Base-by-base conservation (phyloP, 1,284 basidiomycete species). In the Papiliotrema flavescens region DNA sequence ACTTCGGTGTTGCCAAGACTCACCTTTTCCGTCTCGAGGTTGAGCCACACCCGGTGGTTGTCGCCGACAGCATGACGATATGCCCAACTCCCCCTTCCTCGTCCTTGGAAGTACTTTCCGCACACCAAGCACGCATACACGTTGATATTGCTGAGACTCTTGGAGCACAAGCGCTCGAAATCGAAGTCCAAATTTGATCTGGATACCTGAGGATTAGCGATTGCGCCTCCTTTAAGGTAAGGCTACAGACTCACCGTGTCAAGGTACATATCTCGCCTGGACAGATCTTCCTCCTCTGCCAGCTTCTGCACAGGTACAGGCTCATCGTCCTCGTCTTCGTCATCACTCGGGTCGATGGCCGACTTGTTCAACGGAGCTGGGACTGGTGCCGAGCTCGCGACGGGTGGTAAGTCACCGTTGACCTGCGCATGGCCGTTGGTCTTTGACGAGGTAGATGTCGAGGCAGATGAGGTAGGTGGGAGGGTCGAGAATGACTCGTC, bases 81-180 rank as follows among this genome's bases (percentile, higher is more conserved):
- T 24, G 96, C 96, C 73, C 92, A 94, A 49, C 91, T 94, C 43
- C 83, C 89, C 60, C 87, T 85, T 19, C 96, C 94, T 64, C 96
- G 82, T 4, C 96, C 96, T 80, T 98, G 96, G 70, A 97, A 98
- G 78, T 98, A 98, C 77, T 96, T 97, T 52, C 96, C 96, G 73
- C 93, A 97, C 13, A 98, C 93, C 46, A 99, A 84, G 71, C 96
- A 99, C 22, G 91, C 92, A 69, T 99, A 99, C 60, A 90, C 89
- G 75, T 98, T 96, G 81, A 97, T 93, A 76, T 97, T 96, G 28
- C 90, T 90, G 46, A 92, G 81, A 26, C 90, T 95, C 55, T 98
- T 91, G 9, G 92, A 97, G 80, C 96, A 99, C 28, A 98, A 83
- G 80, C 95, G 92, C 79, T 99, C 96, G 71, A 99, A 98, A 78